A percentile compares a stretch with the other conserved stretches of the same genome.
These are phyloP conservation scores for Trametes elegans DNA, from an alignment of 768 basidiomycete genomes.

Conservation along the genomic window DNA sequence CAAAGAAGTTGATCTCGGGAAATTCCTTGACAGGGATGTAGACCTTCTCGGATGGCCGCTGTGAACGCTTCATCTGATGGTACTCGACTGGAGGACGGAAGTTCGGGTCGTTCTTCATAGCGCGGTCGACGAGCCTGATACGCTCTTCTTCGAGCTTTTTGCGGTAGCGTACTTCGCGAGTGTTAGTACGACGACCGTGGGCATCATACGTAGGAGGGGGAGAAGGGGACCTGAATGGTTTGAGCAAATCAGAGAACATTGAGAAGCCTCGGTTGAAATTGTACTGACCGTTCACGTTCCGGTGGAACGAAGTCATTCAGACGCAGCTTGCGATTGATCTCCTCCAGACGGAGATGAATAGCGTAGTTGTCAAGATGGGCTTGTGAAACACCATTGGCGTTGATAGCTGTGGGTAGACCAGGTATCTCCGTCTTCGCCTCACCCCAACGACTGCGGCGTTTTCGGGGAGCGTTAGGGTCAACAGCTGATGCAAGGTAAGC, in stretches of 20 bases:
- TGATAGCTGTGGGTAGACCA: constrained; percentile 92
- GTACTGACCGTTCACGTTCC: constrained; percentile 81
- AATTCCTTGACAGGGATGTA: constrained; percentile 99
- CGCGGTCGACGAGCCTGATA: constrained; percentile 88
- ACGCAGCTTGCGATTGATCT: constrained; percentile 93
- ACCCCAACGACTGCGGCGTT: constrained; percentile 97
- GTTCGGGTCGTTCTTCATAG: constrained; percentile 97
- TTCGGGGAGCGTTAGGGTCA: constrained; percentile 85
- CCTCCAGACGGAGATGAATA: constrained; percentile 91
- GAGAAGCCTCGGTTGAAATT: background rate
- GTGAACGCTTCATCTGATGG: constrained; percentile 90
- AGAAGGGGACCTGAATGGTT: constrained; percentile 73
- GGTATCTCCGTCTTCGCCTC: constrained; percentile 90
- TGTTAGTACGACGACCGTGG: constrained; percentile 97
- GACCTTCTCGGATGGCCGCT: constrained; percentile 94
- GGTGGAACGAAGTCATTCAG: constrained; percentile 95
- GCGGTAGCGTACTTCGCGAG: constrained; percentile 96
- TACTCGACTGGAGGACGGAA: constrained; percentile 98
- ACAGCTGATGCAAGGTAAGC: constrained; percentile 28
- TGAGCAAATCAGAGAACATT: constrained; percentile 1
- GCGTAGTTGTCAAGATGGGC: constrained; percentile 98
- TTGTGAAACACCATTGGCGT: constrained; percentile 89
- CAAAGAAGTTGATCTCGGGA: constrained; percentile 99
- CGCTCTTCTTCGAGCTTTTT: constrained; percentile 94
- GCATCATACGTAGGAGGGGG: constrained; percentile 97